Conservation (phyloP, 306 rosid species). For the Aeschynomene evenia region DNA sequence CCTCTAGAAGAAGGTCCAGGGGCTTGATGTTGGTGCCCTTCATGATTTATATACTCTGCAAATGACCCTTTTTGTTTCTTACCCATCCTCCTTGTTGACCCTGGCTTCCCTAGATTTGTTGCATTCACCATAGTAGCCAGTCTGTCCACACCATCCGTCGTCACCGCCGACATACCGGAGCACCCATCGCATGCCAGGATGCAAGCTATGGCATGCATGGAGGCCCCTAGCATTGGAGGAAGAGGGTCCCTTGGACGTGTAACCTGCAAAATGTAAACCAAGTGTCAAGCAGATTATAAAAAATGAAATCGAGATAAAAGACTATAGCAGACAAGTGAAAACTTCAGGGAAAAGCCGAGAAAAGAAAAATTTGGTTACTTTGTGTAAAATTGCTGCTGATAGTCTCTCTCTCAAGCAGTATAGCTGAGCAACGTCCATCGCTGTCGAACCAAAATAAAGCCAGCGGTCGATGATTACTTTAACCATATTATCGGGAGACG, state of each 20-base stretch:
- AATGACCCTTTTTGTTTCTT: constrained; percentile 34
- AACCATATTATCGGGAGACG: constrained; percentile 70
- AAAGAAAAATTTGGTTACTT: constrained; percentile 42
- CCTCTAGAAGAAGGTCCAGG: constrained; percentile 20
- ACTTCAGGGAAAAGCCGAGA: background rate
- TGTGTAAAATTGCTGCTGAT: constrained; percentile 65
- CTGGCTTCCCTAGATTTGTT: constrained; percentile 30
- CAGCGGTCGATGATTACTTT: constrained; percentile 77
- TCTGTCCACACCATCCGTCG: constrained; percentile 34
- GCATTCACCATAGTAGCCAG: constrained; percentile 42
- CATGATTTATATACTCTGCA: constrained; percentile 17
- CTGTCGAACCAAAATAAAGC: constrained; percentile 63
- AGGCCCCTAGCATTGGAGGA: constrained; percentile 63
- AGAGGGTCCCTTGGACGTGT: constrained; percentile 55
- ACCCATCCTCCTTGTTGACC: background rate
- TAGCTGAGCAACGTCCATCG: constrained; percentile 92
- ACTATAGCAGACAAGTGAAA: background rate
- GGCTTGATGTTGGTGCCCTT: background rate
- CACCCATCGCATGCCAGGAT: constrained; percentile 72
- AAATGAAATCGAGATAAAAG: constrained; percentile 2
- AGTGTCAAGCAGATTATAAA: constrained; percentile 19
- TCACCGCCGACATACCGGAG: constrained; percentile 39
- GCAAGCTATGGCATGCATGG: constrained; percentile 55
- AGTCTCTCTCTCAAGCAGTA: constrained; percentile 91
- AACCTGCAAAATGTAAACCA: constrained; percentile 49